Evolutionary conservation across 2,329 filamentous ascomycete species (phyloP), one percentile per base, ranked within the genome.

Genomic region (Monilinia vaccinii-corymbosi): DNA sequence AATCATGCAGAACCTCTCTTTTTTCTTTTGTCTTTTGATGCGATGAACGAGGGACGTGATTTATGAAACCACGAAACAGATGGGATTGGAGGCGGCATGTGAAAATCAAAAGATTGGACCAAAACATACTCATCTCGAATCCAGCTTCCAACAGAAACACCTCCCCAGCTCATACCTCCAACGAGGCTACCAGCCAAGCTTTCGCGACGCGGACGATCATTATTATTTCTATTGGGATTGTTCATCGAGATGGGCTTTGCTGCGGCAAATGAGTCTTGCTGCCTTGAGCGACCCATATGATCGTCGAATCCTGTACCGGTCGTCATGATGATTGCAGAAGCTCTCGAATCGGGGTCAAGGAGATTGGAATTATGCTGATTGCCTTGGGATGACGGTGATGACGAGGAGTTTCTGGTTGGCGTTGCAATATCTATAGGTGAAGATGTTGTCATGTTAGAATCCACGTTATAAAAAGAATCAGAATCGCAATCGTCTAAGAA

Each of bases 111-210:
- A 25, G 18, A 38, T 32, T 18, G 4, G 28, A 34, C 46, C 31
- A 40, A 21, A 56, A 87, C 93, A 85, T 85, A 99, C 94, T 99
- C 94, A 77, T 99, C 93, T 74, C 90, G 83, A 74, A 99, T 94
- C 80, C 95, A 97, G 71, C 93, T 97, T 64, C 93, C 93, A 66
- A 97, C 90, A 10, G 93, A 97, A 62, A 96, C 85, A 66, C 92
- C 93, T 71, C 93, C 93, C 92, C 93, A 99, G 75, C 92, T 97
- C 86, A 96, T 91, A 69, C 93, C 92, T 65, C 86, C 88, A 76
- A 86, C 84, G 61, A 86, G 74, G 70, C 84, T 87, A 52, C 83
- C 83, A 18, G 83, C 83, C 38, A 86, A 73, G 60, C 79, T 83
- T 72, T 87, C 84, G 67, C 84, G 78, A 64, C 84, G 79, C 58